Evolutionary conservation across 2,329 filamentous ascomycete species (phyloP), one percentile per base, ranked within the genome.

Genomic region (Aspergillus sp.): DNA sequence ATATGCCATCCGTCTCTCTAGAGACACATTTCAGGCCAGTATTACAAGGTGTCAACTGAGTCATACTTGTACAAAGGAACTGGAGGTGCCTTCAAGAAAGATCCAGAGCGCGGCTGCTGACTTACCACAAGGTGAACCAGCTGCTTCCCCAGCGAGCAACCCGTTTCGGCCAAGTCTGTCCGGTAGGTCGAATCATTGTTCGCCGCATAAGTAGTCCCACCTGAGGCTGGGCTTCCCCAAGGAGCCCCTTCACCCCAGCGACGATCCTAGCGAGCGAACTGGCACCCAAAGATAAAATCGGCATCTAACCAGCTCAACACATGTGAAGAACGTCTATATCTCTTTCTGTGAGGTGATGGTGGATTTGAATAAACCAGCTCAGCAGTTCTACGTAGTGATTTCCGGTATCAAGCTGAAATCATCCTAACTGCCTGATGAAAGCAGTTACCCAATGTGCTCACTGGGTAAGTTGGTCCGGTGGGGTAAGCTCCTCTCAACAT

Each of bases 131-230:
- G 46, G 22, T 19, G 46, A 17, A 19, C 46, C 46, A 49, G 46
- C 46, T 49, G 46, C 46, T 49, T 49, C 46, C 46, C 46, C 46
- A 49, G 46, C 46, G 30, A 49, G 46, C 46, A 49, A 49, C 22
- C 39, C 22, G 46, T 49, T 49, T 49, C 46, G 46, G 46, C 46
- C 20, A 34, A 20, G 30, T n/a, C 46, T 9, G 46, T n/a, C 46
- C 22, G 45, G 46, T 49, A 49, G 30, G 46, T 49, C 46, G n/a
- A 49, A 49, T 49, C 46, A 49, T 49, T 49, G 47, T 50, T 50
- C 47, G n/a, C 47, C 47, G 47, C 47, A 50, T 40, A 50, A 50
- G 47, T 50, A 19, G 47, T 27, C 47, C 47, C 47, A 50, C 47
- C 47, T 49, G 27, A 39, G 47, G 47, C 33, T 50, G 17, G 47